phyloP scores from a whole-genome alignment of 306 rosid species.

The Vicia faba region DNA sequence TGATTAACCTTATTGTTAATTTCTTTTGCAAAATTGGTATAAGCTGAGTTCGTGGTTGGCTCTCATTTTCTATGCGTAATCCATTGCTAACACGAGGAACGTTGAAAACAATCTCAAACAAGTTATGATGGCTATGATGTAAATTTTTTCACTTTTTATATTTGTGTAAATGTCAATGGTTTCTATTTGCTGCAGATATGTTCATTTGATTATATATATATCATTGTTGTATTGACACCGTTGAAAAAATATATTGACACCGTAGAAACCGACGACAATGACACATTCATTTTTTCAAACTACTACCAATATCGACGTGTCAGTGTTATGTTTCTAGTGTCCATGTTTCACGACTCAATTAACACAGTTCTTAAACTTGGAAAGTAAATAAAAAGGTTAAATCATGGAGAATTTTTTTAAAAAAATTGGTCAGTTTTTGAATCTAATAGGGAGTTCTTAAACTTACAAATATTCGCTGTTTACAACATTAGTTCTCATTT shows the following conservation, averaged over 20 bases:
- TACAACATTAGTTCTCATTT: too few species aligned
- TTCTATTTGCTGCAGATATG: constrained; percentile 32
- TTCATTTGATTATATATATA: constrained; percentile 2
- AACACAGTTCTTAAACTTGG: not conserved
- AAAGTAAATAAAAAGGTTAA: too few species aligned
- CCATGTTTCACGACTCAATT: too few species aligned
- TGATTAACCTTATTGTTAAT: not conserved
- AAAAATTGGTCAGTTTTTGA: too few species aligned
- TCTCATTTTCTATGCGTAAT: constrained; percentile 91
- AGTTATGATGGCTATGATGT: constrained; percentile 98
- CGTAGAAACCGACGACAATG: too few species aligned
- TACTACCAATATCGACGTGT: too few species aligned
- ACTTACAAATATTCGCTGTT: too few species aligned
- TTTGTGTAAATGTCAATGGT: too few species aligned
- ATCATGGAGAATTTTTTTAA: too few species aligned
- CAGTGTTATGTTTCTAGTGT: too few species aligned
- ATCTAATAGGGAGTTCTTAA: not conserved
- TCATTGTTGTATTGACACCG: not conserved
- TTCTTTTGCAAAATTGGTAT: constrained; percentile 54
- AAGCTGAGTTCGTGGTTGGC: constrained; percentile 95
- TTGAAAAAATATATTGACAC: too few species aligned
- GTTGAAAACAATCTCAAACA: constrained; percentile 87
- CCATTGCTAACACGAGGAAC: constrained; percentile 82
- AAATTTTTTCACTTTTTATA: constrained; percentile 30
- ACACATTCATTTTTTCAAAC: too few species aligned